Conservation (phyloP, 345 rosid genomes). For the Hypericum perforatum region DNA sequence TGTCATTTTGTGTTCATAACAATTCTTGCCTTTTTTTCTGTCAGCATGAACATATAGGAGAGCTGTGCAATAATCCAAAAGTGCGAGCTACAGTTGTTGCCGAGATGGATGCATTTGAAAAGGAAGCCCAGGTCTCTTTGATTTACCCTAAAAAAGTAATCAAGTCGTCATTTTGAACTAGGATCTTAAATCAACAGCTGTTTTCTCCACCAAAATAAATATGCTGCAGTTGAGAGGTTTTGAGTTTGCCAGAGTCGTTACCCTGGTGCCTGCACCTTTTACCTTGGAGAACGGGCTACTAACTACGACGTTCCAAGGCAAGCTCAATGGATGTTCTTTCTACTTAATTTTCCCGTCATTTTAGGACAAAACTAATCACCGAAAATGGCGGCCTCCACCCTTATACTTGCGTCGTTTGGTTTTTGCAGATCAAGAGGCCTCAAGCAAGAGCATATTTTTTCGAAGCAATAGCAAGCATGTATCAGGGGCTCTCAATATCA, state of each 20-base stretch:
- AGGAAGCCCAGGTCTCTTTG: conserved; percentile 52
- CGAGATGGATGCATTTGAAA: conserved; percentile 62
- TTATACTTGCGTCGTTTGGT: background rate
- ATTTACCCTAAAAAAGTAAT: background rate
- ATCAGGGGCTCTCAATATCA: conserved; percentile 36
- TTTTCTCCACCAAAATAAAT: background rate
- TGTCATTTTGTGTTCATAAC: too few relatives aligned
- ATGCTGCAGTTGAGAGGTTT: conserved; percentile 22
- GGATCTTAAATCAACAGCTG: background rate
- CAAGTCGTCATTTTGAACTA: background rate
- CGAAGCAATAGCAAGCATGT: conserved; percentile 60
- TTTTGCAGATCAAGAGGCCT: conserved; percentile 65
- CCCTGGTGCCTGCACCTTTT: conserved; percentile 70
- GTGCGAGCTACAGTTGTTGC: conserved; percentile 54
- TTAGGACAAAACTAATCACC: background rate
- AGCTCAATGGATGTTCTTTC: conserved; percentile 1
- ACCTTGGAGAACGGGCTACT: conserved; percentile 70
- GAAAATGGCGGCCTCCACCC: background rate
- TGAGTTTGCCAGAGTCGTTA: conserved; percentile 57
- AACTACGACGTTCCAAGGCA: conserved; percentile 84
- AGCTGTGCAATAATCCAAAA: conserved; percentile 56
- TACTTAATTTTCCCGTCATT: background rate
- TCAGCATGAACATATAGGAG: conserved; percentile 54
- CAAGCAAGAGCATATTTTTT: conserved; percentile 68
- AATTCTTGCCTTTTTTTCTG: background rate